These are phyloP conservation scores for Mycena indigotica DNA, from an alignment of 768 basidiomycete genomes.

Conservation along the genomic window DNA sequence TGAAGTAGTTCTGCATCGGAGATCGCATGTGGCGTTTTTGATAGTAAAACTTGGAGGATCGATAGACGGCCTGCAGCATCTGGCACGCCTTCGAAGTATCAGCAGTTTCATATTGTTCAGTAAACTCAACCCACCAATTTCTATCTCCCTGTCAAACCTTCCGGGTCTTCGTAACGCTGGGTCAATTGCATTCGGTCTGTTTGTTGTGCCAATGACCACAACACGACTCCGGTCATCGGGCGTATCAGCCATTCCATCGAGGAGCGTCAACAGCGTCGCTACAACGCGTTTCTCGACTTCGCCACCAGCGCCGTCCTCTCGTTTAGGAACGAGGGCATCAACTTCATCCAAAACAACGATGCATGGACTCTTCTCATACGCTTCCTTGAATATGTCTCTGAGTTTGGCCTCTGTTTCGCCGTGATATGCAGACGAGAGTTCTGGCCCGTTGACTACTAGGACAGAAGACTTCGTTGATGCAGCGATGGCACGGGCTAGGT, in stretches of 20 bases:
- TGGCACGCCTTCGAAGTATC: constrained; percentile 67
- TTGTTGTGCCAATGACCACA: constrained; percentile 95
- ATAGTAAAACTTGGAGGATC: constrained; percentile 84
- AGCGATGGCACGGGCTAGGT: constrained; percentile 92
- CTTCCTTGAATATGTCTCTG: constrained; percentile 87
- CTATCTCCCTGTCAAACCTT: constrained; percentile 92
- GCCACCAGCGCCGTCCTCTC: constrained; percentile 88
- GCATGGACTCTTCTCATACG: constrained; percentile 79
- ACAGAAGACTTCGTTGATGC: constrained; percentile 83
- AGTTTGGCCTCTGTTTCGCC: constrained; percentile 94
- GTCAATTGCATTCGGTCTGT: constrained; percentile 93
- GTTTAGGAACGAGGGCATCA: constrained; percentile 87
- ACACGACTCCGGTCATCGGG: constrained; percentile 59
- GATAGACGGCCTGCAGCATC: constrained; percentile 81
- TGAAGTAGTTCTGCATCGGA: constrained; percentile 57
- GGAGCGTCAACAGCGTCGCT: constrained; percentile 88
- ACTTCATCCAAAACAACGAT: constrained; percentile 96
- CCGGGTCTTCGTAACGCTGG: constrained; percentile 89
- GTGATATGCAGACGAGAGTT: constrained; percentile 93
- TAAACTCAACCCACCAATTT: constrained; percentile 66
- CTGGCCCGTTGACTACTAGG: constrained; percentile 94
- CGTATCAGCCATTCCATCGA: constrained; percentile 83
- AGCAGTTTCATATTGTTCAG: constrained; percentile 2
- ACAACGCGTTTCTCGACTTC: constrained; percentile 97
- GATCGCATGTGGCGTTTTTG: constrained; percentile 78